Base-by-base conservation (phyloP, 352 stramenopile species). In the Globisporangium parvum region DNA sequence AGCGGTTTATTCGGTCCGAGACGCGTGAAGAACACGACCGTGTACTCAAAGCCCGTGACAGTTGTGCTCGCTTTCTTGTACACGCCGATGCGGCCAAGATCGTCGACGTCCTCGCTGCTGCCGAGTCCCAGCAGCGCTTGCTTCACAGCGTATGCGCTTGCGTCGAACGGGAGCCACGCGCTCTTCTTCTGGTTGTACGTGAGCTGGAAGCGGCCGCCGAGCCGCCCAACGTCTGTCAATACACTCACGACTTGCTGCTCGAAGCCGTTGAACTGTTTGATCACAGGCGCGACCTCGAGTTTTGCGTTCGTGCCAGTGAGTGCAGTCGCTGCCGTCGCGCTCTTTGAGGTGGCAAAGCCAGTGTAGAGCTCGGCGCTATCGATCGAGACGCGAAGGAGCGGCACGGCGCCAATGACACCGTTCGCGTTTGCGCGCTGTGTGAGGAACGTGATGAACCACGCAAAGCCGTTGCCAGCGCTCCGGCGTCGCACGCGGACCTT, bases 171-270 rank as follows among this genome's bases (percentile, higher is more conserved):
- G 0, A 98, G 62, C 46, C 76, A 69, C 0, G 47, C 41, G 17
- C 86, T 97, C 47, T 80, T 82, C 49, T 94, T 76, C 3, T 93
- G 77, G 54, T 93, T 64, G 57, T 97, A 96, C 10, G 66, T 74
- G 28, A 98, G 60, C 37, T 75, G 71, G 58, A 98, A 98, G 21
- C 74, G 74, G 9, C 96, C 96, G 12, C 81, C 78, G 2, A 98
- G 79, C 0, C 51, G 66, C 0, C 79, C 83, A 3, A 63, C 60
- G 20, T 76, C 83, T 1, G 86, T 81, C 2, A 68, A 72, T 14
- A 98, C 69, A 3, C 69, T 85, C 2, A 98, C 62, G 6, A 77
- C 80, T 55, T 98, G 95, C 60, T 98, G 87, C 35, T 97, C 93
- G 53, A 85, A 98, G 6, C 96, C 95, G 20, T 95, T 91, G 63